Base-by-base conservation (phyloP, 2,329 filamentous ascomycete genomes). In the Drechslerella dactyloides region DNA sequence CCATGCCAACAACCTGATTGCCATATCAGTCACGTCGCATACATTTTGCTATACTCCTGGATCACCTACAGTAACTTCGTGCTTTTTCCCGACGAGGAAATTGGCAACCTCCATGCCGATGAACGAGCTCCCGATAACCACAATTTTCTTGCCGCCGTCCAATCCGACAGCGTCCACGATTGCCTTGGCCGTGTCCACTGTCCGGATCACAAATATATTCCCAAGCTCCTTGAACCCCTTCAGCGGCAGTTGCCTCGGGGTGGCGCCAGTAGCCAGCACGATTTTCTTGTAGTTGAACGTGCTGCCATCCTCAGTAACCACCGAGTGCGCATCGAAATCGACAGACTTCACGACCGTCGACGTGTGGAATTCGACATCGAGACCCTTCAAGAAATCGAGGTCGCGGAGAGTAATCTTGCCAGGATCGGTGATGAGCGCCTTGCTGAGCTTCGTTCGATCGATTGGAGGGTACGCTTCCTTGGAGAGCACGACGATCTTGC, bases 61-160 rank as follows among this genome's bases (percentile, higher is more conserved):
- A 10, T 21, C 19, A 51, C 68, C n/a, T 40, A 72, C 87, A 6
- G 89, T 89, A 15, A 99, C 92, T 7, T 88, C 82, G 79, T 99
- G 96, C 76, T 89, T 89, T 76, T 89, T 89, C 50, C 85, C 81
- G 0, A 89, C 88, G 0, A 96, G 82, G 59, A 82, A 89, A 74
- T 93, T 94, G 73, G 90, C 93, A n/a, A 96, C 86, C 80, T 99
- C 94, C 90, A 99, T 96, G 44, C 94, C 94, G 78, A 99, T 99
- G 80, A 99, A 99, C 0, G 91, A 96, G 69, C 90, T 93, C 44
- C 94, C 94, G 60, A 99, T 84, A 13, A 99, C 84, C 52, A 96
- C 91, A 75, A 99, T 87, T 80, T 96, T 97, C 84, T 96, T 97
- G 69, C 87, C 87, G 78, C 90, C 89, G 48, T 90, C 86, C 30